Base-by-base conservation (phyloP, 1,284 basidiomycete species). In the Naganishia albida region DNA sequence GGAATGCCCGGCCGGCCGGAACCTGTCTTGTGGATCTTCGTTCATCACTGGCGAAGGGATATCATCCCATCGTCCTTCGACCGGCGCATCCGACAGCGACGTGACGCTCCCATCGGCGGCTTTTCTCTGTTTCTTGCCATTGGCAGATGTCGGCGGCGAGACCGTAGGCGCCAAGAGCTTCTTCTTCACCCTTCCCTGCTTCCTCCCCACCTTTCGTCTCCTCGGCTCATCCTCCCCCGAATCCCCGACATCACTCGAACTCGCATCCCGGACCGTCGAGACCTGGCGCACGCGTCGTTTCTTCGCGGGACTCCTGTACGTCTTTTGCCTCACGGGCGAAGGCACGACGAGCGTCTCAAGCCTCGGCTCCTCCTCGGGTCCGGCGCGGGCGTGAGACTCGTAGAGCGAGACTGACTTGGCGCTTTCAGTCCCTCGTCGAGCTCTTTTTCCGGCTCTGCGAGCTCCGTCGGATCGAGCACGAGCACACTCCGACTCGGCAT, bases 281-380 rank as follows among this genome's bases (percentile, higher is more conserved):
- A 30, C 38, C 34, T 46, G 46, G 13, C 28, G 43, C 13, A 30
- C 34, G 12, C 28, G 48, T 13, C 44, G 43, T 20, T 60, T 48
- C 38, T 50, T 60, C 16, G 20, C 20, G n/a, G 56, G 56, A 25
- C 56, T 60, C 25, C 40, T 60, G 44, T 50, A 60, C n/a, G 56
- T 60, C 46, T 40, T 49, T 15, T 13, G 39, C 6, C 46, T 44
- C 10, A 25, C 12, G 13, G 56, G 56, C 26, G 46, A 49, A 20
- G 56, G 56, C 20, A 60, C 38, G 18, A 60, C 30, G 20, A 60
- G 56, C 8, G 56, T 25, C 7, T 60, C 44, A 7, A 50, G 13
- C 3, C 30, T 30, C 2, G 56, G 56, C n/a, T 60, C 56, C 8
- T 50, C 56, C 49, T 60, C 56, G 13, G 44, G 23, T 46, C 30